Evolutionary conservation across 495 filamentous ascomycete genomes (phyloP), one percentile per base, ranked within the genome.

Genomic region (Xylaria telfairii): DNA sequence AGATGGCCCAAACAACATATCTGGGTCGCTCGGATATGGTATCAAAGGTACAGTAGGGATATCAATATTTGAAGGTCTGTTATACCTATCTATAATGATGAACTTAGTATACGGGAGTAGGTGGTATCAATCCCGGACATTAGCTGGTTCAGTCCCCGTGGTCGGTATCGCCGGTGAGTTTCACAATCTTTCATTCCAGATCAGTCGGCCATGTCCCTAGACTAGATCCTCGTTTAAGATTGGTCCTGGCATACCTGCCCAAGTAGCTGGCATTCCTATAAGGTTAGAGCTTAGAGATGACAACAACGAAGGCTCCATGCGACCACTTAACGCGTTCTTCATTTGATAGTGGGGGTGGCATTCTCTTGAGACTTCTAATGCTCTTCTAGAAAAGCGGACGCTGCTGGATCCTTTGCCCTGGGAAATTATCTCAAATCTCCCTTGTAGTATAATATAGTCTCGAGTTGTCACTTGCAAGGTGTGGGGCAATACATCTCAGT

Each of bases 361-460:
- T 30, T 57, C 54, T 32, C 30, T 28, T 57, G 9, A 51, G 37
- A 67, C 21, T 67, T 57, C 65, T 2, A 67, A 46, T 49, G 54
- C 4, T 34, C 26, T 69, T 69, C 67, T 69, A 69, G 67, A 69
- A 69, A 32, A 62, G 28, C 30, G 30, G 56, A 56, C 17, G 30
- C n/a, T 51, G 17, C n/a, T 17, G 30, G 65, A 44, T 47, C 53
- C 53, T 46, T 59, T 46, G 24, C 37, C 37, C 41, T 60, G 53
- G 53, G 39, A 68, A 37, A 59, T 68, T 46, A 68, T 60, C 41
- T 60, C 26, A 60, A 68, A 68, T 68, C 12, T 59, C 12, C 65
- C 53, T 17, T 54, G 51, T 37, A n/a, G n/a, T n/a, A n/a, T n/a
- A n/a, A n/a, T n/a, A 4, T 41, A 41, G 1, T 2, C 34, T 13